Percentiles rank a stretch among this genome's conserved stretches.
These are phyloP conservation scores for Oemleria cerasiformis DNA, from an alignment of 306 rosid genomes.

Conservation along the genomic window DNA sequence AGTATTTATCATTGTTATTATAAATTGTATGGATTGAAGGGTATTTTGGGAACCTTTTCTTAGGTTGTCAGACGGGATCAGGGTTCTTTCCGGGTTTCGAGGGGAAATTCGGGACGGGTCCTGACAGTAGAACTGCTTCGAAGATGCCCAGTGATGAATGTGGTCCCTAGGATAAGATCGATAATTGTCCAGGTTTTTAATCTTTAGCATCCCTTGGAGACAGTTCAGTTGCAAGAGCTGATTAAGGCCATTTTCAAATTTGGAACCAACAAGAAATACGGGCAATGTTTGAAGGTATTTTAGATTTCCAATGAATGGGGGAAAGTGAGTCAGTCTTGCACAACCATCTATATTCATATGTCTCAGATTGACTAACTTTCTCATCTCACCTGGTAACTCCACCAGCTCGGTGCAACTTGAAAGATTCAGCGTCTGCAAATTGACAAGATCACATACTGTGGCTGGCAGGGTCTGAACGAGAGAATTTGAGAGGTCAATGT, in stretches of 20 bases:
- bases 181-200: neutral
- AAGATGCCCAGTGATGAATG: neutral
- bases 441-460: constrained; percentile 10
- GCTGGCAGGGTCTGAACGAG: constrained; percentile 12
- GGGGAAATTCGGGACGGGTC: too few species aligned
- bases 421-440: constrained; percentile 19
- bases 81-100: too few species aligned
- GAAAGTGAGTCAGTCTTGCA: constrained; percentile 13
- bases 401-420: constrained; percentile 19
- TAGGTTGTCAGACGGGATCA: too few species aligned
- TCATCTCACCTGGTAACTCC: constrained; percentile 6
- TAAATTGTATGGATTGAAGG: too few species aligned
- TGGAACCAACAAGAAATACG: constrained; percentile 16
- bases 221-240: neutral
- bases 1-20: too few species aligned
- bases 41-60: too few species aligned
- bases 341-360: constrained; percentile 22
- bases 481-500: constrained; percentile 22
- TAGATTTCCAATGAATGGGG: constrained; percentile 1
- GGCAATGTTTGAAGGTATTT: constrained; percentile 18
- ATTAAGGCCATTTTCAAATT: neutral
- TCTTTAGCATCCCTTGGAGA: neutral
- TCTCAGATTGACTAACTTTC: constrained; percentile 10
- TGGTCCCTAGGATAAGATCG: neutral
- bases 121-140: constrained; percentile 15